phyloP scores from a whole-genome alignment of 495 filamentous ascomycete species.

The Neurospora sp. region DNA sequence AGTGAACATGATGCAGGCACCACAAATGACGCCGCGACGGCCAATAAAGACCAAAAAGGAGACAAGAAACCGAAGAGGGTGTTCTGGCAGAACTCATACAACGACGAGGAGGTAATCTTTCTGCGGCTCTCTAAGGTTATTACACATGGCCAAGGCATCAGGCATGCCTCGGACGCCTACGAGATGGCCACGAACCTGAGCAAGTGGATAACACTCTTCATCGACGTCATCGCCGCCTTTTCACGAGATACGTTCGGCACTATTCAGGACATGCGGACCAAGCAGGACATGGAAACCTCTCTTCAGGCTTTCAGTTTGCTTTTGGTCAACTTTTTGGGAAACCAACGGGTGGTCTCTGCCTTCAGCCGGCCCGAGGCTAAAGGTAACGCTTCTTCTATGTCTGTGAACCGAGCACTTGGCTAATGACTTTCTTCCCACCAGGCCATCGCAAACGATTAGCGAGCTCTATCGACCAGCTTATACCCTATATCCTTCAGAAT shows the following conservation, averaged over 20 bases:
- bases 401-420: neutral
- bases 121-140: conserved; percentile 40
- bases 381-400: conserved; percentile 24
- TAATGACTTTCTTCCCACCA: conserved; percentile 15
- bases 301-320: conserved; percentile 47
- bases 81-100: conserved; percentile 41
- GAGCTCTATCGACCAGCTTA: conserved; percentile 38
- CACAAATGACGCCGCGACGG: conserved; percentile 14
- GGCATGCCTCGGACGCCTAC: conserved; percentile 23
- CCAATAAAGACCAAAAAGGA: conserved; percentile 5
- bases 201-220: conserved; percentile 37
- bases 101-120: conserved; percentile 41
- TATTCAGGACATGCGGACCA: conserved; percentile 28
- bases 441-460: conserved; percentile 37
- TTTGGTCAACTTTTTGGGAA: conserved; percentile 39
- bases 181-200: conserved; percentile 24
- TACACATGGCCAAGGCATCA: conserved; percentile 27
- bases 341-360: conserved; percentile 32
- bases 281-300: conserved; percentile 37
- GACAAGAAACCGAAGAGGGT: conserved; percentile 7
- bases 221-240: conserved; percentile 29
- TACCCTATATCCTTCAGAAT: conserved; percentile 41
- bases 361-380: conserved; percentile 34
- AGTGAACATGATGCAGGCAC: neutral
- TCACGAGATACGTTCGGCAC: conserved; percentile 28